Evolutionary conservation across 805 yeast species (phyloP).

Genomic region (Saccharomyces eubayanus): DNA sequence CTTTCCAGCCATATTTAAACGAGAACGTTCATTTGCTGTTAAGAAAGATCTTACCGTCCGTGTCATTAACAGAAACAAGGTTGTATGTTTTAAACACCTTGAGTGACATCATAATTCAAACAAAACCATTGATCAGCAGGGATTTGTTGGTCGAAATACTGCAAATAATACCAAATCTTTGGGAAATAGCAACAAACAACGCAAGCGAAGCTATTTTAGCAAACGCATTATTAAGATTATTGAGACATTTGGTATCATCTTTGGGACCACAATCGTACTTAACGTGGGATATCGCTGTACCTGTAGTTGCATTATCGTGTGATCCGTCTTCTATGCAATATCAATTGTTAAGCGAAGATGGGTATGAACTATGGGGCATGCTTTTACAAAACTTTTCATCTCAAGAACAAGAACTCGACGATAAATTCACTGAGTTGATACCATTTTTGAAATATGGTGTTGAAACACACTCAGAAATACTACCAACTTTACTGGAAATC

Average conservation of each 20-base stretch:
- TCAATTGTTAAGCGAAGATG: constrained; percentile 70
- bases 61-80: constrained; percentile 65
- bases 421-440: constrained; percentile 39
- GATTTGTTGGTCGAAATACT: constrained; percentile 45
- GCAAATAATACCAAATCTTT: constrained; percentile 56
- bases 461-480: constrained; percentile 62
- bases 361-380: constrained; percentile 74
- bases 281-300: constrained; percentile 51
- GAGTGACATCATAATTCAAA: constrained; percentile 51
- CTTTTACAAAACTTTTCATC: constrained; percentile 54
- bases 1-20: constrained; percentile 57
- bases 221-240: constrained; percentile 45
- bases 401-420: constrained; percentile 21
- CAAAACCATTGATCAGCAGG: constrained; percentile 53
- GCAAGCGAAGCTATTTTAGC: constrained; percentile 36
- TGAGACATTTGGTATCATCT: constrained; percentile 49
- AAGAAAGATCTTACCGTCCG: constrained; percentile 37
- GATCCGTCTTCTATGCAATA: constrained; percentile 49
- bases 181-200: constrained; percentile 50
- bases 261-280: constrained; percentile 44
- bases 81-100: constrained; percentile 63
- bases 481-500: constrained; percentile 55
- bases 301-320: constrained; percentile 55
- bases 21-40: constrained; percentile 44
- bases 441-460: constrained; percentile 51